Conservation (phyloP, 192 early-diverging fungal species). For the Umbelopsis sp. region DNA sequence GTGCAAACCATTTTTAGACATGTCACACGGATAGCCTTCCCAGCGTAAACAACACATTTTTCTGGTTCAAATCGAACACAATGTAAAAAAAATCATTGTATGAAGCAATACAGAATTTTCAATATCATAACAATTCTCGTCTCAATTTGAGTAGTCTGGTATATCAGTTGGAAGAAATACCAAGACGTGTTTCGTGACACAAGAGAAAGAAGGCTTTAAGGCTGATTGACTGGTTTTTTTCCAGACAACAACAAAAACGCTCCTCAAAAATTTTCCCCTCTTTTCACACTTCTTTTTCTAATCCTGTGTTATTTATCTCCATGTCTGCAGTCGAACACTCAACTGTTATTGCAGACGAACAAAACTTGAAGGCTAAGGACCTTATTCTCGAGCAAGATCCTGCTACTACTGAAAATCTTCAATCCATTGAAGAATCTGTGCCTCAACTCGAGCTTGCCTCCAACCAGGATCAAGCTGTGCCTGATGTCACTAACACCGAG, state of each 20-base stretch:
- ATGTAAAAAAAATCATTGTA: no score
- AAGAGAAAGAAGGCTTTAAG: no score
- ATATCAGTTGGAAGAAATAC: no score
- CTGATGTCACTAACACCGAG: background rate
- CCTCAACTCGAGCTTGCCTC: conserved; percentile 9
- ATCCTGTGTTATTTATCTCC: background rate
- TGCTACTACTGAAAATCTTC: background rate
- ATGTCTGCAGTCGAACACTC: conserved; percentile 17
- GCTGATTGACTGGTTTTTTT: conserved; percentile 6
- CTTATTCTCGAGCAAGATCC: background rate
- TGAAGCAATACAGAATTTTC: no score
- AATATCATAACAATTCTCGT: no score
- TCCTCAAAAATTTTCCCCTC: conserved; percentile 9
- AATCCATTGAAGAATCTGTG: background rate
- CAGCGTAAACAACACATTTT: background rate
- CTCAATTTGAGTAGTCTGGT: no score
- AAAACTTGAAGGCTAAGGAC: background rate
- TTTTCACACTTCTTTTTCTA: background rate
- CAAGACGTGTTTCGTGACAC: no score
- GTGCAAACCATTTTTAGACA: conserved; percentile 3
- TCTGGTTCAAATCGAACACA: no score
- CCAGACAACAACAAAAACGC: conserved; percentile 9
- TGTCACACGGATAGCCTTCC: conserved; percentile 5
- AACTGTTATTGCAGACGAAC: conserved; percentile 12
- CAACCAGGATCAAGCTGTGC: background rate